Evolutionary conservation across 2,329 filamentous ascomycete species (phyloP).

Genomic region (Sporothrix protearum): DNA sequence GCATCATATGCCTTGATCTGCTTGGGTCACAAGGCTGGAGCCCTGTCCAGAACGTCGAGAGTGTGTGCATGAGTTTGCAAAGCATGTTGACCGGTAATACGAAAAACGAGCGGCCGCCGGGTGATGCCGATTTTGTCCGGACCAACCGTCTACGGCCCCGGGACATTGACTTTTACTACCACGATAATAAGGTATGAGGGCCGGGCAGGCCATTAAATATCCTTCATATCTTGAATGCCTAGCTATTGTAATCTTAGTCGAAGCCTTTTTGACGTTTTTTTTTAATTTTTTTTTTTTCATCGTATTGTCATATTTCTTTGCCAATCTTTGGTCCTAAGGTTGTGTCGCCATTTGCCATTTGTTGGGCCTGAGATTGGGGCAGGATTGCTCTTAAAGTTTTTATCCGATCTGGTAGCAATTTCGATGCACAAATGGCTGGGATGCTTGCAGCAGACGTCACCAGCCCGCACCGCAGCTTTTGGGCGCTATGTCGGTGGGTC

Average conservation of each 20-base stretch:
- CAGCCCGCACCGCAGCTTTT: not conserved
- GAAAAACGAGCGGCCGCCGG: conserved; percentile 84
- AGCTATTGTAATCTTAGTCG: not conserved
- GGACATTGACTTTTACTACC: conserved; percentile 91
- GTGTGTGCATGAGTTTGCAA: conserved; percentile 93
- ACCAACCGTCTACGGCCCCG: conserved; percentile 74
- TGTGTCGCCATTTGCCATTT: not conserved
- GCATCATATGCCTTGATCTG: conserved; percentile 95
- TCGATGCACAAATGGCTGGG: no score
- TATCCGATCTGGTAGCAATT: no score
- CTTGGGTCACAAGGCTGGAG: conserved; percentile 88
- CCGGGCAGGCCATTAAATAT: not conserved
- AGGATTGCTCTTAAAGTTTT: no score
- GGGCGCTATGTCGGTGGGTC: not conserved
- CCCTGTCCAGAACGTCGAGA: conserved; percentile 95
- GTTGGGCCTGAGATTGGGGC: no score
- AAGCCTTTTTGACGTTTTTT: not conserved
- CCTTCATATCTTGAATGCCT: not conserved
- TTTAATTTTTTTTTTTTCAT: not conserved
- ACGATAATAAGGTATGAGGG: conserved; percentile 74
- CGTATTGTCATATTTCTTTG: not conserved
- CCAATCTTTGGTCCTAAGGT: no score
- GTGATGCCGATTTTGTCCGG: conserved; percentile 83
- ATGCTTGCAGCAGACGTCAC: not conserved
- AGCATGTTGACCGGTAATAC: conserved; percentile 97